Base-by-base conservation (phyloP, 768 basidiomycete genomes). In the Russula brevipes region DNA sequence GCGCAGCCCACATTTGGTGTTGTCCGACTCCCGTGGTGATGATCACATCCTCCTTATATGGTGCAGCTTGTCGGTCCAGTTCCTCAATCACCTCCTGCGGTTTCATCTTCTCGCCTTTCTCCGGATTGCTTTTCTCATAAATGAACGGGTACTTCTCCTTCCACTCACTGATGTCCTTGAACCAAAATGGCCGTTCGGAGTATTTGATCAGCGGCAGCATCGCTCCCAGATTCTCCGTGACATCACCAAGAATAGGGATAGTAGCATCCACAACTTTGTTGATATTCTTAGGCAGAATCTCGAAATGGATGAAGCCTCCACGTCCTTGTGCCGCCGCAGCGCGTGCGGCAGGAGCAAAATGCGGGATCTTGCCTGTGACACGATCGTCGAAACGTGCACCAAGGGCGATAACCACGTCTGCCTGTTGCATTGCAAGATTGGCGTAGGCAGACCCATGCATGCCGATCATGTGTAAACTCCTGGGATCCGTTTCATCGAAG, bases 1-100 rank as follows among this genome's bases (percentile, higher is more conserved):
- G 97, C 46, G 91, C 92, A 2, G 96, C 96, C 94, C 94, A 98
- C 97, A 98, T 98, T 76, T 99, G 96, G 77, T 98, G 97, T 74
- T 99, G 97, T 8, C 97, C 97, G 24, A 99, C 97, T 69, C 97
- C 97, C 16, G 97, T 99, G 11, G 92, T 76, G 57, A 99, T 76
- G 71, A 99, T 77, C 44, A 97, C 82, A 30, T 98, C 85, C 61
- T 91, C 88, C 78, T 98, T 96, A 74, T 78, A 83, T 63, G 88
- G 80, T 53, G 78, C 79, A n/a, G 85, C 85, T 78, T 93, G 90
- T 57, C 71, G 79, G 70, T 98, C 87, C 46, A 99, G 81, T 77
- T 95, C 95, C 77, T 94, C 89, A 45, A 99, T 85, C 59, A 98
- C 92, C 75, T 95, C 94, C 76, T 99, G 97, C 0, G 96, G 96